Conservation (phyloP, 192 early-diverging fungal genomes). For the Coemansia sp. region DNA sequence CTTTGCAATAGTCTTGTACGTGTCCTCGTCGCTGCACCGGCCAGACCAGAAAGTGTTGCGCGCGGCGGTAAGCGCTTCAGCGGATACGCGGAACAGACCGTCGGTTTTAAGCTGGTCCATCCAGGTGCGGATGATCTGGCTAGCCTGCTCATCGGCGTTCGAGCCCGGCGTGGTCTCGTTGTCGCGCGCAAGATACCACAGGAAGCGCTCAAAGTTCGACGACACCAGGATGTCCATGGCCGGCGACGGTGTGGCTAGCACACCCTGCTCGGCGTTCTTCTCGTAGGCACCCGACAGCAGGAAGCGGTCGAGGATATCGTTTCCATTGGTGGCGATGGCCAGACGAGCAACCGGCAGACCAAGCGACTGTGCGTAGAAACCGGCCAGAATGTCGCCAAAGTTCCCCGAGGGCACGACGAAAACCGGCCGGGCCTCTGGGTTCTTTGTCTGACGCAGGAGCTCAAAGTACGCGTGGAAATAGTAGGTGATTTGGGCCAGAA, state of each 20-base stretch:
- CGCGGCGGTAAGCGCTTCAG: conserved; percentile 61
- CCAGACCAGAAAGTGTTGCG: conserved; percentile 71
- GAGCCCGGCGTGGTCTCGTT: conserved; percentile 34
- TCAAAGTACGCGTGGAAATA: conserved; percentile 94
- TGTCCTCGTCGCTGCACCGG: conserved; percentile 70
- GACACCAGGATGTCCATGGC: conserved; percentile 98
- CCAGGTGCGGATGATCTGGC: conserved; percentile 63
- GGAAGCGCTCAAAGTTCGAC: conserved; percentile 96
- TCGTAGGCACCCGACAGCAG: conserved; percentile 77
- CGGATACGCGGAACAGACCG: conserved; percentile 70
- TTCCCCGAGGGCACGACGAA: conserved; percentile 97
- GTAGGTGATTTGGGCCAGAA: conserved; percentile 93
- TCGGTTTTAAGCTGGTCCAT: conserved; percentile 73
- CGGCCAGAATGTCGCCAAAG: conserved; percentile 94
- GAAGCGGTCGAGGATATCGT: conserved; percentile 97
- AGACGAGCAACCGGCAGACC: conserved; percentile 84
- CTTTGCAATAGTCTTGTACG: conserved; percentile 74
- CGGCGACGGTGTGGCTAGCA: conserved; percentile 79
- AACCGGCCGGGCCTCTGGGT: conserved; percentile 13
- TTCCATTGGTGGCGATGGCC: conserved; percentile 92
- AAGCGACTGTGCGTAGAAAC: conserved; percentile 87
- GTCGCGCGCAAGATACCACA: conserved; percentile 85
- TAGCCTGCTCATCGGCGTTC: conserved; percentile 52
- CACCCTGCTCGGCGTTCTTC: conserved; percentile 61
- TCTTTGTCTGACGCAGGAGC: conserved; percentile 36